Base-by-base conservation (phyloP, 2,329 filamentous ascomycete genomes). In the Microdochium nivale region DNA sequence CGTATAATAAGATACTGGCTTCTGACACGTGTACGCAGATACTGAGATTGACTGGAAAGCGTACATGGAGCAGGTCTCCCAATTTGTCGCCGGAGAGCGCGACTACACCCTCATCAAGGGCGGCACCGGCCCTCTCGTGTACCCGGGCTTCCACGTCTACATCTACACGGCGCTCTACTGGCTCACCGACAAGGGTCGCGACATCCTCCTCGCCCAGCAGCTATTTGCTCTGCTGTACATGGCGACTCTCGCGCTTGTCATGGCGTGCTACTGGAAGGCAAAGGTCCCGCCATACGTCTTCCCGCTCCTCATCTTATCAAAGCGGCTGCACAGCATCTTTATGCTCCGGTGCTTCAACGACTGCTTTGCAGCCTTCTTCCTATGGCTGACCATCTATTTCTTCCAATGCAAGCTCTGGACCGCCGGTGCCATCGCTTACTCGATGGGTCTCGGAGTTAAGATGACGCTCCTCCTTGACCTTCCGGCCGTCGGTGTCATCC, bases 41-140 rank as follows among this genome's bases (percentile, higher is more conserved):
- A 99, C 94, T 44, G 94, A 99, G 69, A 99, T 99, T 63, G 94
- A 99, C 71, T 99, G 92, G 92, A 80, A 79, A 53, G 90, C 94
- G 0, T 99, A 99, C 69, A 97, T 99, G 91, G 80, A 96, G 66
- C 94, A 99, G 64, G 78, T 97, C 46, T 71, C 79, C 40, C 84
- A 91, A 60, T 94, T 87, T 63, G 72, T 91, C 47, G 77, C 81
- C 19, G 94, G 94, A 62, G 91, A 97, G 74, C 83, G 88, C 65
- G 86, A 96, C 69, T 99, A 99, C 68, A 82, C 81, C 54, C 79
- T 84, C 53, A 91, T 99, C 65, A 80, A 86, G 63, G 94, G 94
- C 59, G 86, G 83, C 54, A 99, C 94, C 0, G 94, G 94, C 1
- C 94, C 94, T 2, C 77, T 97, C 49, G 94, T 99, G 54, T 99